Conservation (phyloP, 108 stramenopile species). For the Cylindrotheca closterium region DNA sequence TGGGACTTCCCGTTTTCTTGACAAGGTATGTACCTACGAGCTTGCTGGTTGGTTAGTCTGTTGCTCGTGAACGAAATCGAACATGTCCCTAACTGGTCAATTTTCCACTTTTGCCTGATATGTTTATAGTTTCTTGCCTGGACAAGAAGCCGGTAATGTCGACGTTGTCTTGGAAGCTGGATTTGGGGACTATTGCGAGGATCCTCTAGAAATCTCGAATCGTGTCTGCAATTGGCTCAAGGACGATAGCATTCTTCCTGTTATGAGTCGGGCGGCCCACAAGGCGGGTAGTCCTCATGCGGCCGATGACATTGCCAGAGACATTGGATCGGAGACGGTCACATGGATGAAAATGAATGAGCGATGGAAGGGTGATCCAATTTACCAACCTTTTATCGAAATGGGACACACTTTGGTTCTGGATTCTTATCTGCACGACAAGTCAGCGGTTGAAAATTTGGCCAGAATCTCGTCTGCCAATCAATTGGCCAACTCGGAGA, state of each 20-base stretch:
- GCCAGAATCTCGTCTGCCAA: not conserved
- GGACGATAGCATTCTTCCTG: conserved; percentile 41
- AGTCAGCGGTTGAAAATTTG: not conserved
- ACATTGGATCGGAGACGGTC: conserved; percentile 69
- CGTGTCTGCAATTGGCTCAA: conserved; percentile 62
- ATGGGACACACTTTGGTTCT: not conserved
- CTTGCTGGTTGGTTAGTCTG: not conserved
- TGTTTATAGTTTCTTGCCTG: conserved; percentile 62
- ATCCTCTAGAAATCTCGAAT: conserved; percentile 57
- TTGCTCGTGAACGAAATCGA: not conserved
- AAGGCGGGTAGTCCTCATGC: conserved; percentile 76
- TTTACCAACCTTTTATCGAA: not conserved
- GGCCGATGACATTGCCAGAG: conserved; percentile 72
- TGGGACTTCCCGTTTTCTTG: conserved; percentile 91
- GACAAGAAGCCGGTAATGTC: conserved; percentile 88
- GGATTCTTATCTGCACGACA: not conserved
- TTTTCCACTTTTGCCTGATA: not conserved
- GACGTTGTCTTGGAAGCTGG: conserved; percentile 75
- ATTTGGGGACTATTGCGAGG: conserved; percentile 63
- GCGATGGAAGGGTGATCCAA: not conserved
- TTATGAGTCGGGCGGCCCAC: conserved; percentile 59
- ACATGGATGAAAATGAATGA: conserved; percentile 61
- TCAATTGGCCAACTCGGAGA: not conserved
- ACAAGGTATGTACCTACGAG: conserved; percentile 56
- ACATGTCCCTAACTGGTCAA: not conserved